phyloP scores from a whole-genome alignment of 805 yeast genomes.

The Candida suzukii region DNA sequence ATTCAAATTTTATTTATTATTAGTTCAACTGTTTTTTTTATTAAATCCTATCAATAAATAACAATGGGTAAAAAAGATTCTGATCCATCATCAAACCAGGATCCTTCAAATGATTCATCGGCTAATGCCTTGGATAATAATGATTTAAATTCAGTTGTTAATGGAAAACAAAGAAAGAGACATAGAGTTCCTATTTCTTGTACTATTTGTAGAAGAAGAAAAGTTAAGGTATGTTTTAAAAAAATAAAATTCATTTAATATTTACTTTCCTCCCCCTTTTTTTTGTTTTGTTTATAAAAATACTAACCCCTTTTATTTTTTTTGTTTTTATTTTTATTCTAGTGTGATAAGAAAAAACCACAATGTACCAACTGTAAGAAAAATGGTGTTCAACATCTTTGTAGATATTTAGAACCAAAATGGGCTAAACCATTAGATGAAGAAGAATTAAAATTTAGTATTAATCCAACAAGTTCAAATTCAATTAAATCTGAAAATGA shows the following conservation, averaged over 20 bases:
- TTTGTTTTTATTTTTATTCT: not conserved
- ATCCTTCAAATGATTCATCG: no score
- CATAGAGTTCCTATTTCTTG: conserved; percentile 33
- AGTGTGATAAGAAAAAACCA: conserved; percentile 39
- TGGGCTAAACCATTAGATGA: conserved; percentile 45
- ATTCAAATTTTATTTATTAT: no score
- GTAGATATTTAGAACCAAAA: conserved; percentile 51
- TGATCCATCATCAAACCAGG: no score
- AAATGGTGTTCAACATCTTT: conserved; percentile 51
- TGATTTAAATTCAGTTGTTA: conserved; percentile 1
- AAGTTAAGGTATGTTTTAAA: conserved; percentile 22
- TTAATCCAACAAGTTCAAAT: conserved; percentile 5
- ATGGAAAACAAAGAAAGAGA: conserved; percentile 25
- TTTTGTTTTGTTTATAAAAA: not conserved
- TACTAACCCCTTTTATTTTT: not conserved
- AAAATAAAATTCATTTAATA: not conserved
- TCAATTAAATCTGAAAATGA: conserved; percentile 3
- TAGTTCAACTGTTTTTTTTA: no score
- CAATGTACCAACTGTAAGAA: conserved; percentile 50
- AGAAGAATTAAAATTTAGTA: conserved; percentile 20
- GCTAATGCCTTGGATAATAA: conserved; percentile 3
- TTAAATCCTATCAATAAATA: no score
- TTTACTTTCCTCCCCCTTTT: not conserved
- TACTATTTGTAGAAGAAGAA: conserved; percentile 30
- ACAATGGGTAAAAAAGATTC: no score